phyloP scores from a whole-genome alignment of 1,139 yeast species.

The Saccharomyces hybrid region DNA sequence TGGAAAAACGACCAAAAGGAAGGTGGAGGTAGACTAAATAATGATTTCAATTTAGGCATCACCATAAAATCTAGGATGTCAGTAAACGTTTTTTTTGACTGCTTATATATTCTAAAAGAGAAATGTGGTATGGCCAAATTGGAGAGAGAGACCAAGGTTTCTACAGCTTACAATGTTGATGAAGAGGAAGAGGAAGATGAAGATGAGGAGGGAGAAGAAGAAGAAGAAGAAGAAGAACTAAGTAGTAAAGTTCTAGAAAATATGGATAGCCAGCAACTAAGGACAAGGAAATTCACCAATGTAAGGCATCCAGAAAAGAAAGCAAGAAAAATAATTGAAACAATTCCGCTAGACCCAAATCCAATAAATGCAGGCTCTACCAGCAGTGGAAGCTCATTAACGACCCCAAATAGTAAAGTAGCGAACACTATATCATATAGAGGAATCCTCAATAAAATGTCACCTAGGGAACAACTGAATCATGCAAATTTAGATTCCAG shows the following conservation, averaged over 20 bases:
- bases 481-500: slow-evolving; percentile 1
- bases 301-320: slow-evolving; percentile 57
- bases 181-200: slow-evolving; percentile 14
- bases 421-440: slow-evolving; percentile 12
- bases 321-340: slow-evolving; percentile 64
- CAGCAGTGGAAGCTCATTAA: slow-evolving; percentile 17
- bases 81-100: slow-evolving; percentile 81
- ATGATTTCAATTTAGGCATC: slow-evolving; percentile 36
- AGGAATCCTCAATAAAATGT: slow-evolving; percentile 12
- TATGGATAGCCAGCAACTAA: slow-evolving; percentile 18
- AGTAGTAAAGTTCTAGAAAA: slow-evolving; percentile 29
- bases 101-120: slow-evolving; percentile 72
- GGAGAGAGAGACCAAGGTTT: slow-evolving; percentile 22
- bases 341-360: slow-evolving; percentile 75
- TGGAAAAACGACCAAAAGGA: slow-evolving; percentile 24
- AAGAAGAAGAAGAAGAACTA: slow-evolving; percentile 19
- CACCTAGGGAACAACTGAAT: slow-evolving; percentile 11
- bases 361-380: slow-evolving; percentile 43
- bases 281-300: slow-evolving; percentile 43
- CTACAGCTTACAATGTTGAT: slow-evolving; percentile 9
- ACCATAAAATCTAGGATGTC: slow-evolving; percentile 66
- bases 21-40: slow-evolving; percentile 14
- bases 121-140: slow-evolving; percentile 77
- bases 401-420: slow-evolving; percentile 12
- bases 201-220: slow-evolving; percentile 21